phyloP scores from a whole-genome alignment of 257 asterid genomes.

The Penstemon davidsonii region DNA sequence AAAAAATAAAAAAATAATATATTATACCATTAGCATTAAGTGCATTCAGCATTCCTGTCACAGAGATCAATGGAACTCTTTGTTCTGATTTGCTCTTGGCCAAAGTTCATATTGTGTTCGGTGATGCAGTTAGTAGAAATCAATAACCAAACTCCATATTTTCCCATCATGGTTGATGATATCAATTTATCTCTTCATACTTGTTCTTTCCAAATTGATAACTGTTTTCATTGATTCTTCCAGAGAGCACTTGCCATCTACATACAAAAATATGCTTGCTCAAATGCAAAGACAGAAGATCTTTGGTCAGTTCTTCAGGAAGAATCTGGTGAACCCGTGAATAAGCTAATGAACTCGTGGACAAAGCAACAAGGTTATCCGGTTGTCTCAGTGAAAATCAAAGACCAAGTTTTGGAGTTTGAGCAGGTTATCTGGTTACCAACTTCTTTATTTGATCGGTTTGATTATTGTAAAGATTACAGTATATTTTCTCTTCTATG shows the following conservation, averaged over 20 bases:
- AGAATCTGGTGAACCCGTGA: slow-evolving; percentile 93
- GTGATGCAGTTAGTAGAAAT: not conserved
- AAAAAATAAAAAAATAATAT: not conserved
- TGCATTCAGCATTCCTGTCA: not conserved
- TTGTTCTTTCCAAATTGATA: slow-evolving; percentile 4
- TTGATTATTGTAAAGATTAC: not conserved
- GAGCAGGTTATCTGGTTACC: slow-evolving; percentile 64
- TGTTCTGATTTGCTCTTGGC: no score
- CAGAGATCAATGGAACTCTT: no score
- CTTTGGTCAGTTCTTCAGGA: slow-evolving; percentile 92
- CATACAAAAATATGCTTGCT: slow-evolving; percentile 76
- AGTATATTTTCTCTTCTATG: not conserved
- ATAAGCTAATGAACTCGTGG: slow-evolving; percentile 86
- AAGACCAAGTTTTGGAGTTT: slow-evolving; percentile 67
- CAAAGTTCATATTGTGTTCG: not conserved
- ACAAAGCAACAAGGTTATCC: slow-evolving; percentile 93
- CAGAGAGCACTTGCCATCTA: slow-evolving; percentile 89
- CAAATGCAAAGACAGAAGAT: slow-evolving; percentile 93
- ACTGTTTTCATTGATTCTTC: slow-evolving; percentile 31
- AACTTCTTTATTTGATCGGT: slow-evolving; percentile 21
- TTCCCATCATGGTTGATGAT: slow-evolving; percentile 9
- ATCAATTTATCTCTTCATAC: slow-evolving; percentile 12
- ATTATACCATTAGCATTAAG: no score
- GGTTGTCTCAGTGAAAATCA: slow-evolving; percentile 74
- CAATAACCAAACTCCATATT: not conserved